Evolutionary conservation across 2,329 filamentous ascomycete species (phyloP).

Genomic region (Atkinsonella texensis): DNA sequence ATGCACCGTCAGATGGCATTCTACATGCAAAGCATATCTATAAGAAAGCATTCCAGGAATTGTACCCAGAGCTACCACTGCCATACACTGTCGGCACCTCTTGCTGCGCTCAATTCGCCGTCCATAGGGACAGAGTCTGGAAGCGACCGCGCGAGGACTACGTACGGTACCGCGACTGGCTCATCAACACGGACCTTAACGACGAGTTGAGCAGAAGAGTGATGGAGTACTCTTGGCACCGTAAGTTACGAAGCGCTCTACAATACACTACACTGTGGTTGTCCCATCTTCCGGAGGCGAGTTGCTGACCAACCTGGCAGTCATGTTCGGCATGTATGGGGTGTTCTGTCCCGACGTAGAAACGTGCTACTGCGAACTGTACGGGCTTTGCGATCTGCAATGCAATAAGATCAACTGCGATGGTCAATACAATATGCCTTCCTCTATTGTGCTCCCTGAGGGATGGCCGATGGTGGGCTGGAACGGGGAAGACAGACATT

Average conservation of each 20-base stretch:
- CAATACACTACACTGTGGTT: neutral
- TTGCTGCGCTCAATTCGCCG: constrained; percentile 57
- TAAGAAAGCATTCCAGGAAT: constrained; percentile 2
- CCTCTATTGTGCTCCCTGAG: constrained; percentile 41
- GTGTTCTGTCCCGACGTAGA: constrained; percentile 49
- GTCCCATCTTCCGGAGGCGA: neutral
- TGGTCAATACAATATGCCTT: constrained; percentile 46
- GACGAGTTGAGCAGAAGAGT: constrained; percentile 46
- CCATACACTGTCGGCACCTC: constrained; percentile 40
- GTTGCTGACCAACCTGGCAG: constrained; percentile 17
- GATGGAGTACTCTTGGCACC: constrained; percentile 53
- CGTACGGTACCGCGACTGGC: constrained; percentile 44
- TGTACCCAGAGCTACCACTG: constrained; percentile 29
- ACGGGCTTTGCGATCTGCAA: constrained; percentile 42
- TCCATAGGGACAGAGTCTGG: constrained; percentile 39
- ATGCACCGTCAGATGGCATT: constrained; percentile 20
- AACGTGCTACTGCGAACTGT: constrained; percentile 56
- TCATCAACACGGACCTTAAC: constrained; percentile 40
- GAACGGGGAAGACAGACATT: constrained; percentile 20
- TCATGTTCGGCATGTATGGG: constrained; percentile 44
- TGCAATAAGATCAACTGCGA: constrained; percentile 36
- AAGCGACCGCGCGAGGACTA: constrained; percentile 40
- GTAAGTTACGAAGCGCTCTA: constrained; percentile 26
- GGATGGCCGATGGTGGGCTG: constrained; percentile 47
- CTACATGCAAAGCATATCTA: constrained; percentile 16